Evolutionary conservation across 805 yeast species (phyloP).

Genomic region (Ogataea parapolymorpha): DNA sequence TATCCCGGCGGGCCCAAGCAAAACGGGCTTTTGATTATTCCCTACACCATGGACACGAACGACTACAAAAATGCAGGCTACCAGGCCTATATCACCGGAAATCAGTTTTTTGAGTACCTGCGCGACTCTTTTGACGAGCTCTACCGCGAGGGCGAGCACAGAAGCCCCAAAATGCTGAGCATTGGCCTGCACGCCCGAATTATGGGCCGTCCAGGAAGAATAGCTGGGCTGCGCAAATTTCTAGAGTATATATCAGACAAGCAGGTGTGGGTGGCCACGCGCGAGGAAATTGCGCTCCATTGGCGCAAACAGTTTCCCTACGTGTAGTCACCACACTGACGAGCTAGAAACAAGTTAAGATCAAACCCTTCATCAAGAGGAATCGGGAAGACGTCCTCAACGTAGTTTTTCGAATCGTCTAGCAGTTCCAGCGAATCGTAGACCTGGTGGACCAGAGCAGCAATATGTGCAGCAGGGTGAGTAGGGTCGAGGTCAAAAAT

Average conservation of each 20-base stretch:
- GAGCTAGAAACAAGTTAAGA: constrained; percentile 7
- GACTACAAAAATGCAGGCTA: constrained; percentile 26
- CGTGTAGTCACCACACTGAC: not conserved
- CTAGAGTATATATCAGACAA: constrained; percentile 32
- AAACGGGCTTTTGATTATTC: constrained; percentile 26
- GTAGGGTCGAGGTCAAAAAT: constrained; percentile 10
- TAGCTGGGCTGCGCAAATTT: constrained; percentile 34
- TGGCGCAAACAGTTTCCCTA: constrained; percentile 16
- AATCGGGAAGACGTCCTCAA: constrained; percentile 17
- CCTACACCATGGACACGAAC: constrained; percentile 28
- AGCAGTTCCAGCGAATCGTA: constrained; percentile 13
- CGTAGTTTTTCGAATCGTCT: constrained; percentile 11
- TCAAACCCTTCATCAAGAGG: constrained; percentile 14
- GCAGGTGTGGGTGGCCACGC: constrained; percentile 38
- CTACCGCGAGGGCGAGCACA: constrained; percentile 31
- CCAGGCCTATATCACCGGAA: constrained; percentile 25
- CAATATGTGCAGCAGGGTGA: constrained; percentile 17
- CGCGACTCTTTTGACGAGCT: constrained; percentile 35
- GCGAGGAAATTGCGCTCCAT: constrained; percentile 34
- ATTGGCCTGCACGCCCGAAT: constrained; percentile 36
- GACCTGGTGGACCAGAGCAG: constrained; percentile 12
- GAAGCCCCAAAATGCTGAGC: constrained; percentile 33
- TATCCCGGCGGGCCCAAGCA: constrained; percentile 20
- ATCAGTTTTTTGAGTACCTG: constrained; percentile 31
- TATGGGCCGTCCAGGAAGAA: constrained; percentile 36